Evolutionary conservation across 148 eudicot species (phyloP), one percentile per base, ranked within the genome.

Genomic region (Heliosperma pusillum): DNA sequence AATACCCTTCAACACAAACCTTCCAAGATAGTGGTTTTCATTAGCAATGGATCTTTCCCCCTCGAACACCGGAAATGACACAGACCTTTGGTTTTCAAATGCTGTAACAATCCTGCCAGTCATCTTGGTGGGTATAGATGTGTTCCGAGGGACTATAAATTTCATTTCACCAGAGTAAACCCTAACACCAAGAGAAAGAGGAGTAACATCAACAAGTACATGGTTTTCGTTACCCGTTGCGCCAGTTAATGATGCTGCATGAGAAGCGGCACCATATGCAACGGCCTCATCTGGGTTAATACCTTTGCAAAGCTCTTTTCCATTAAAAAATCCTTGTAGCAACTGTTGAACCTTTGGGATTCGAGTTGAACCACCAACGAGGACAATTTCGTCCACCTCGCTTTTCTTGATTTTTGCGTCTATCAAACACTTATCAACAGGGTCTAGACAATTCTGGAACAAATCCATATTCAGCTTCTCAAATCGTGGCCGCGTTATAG

Each of bases 301-400:
- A 25, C n/a, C 52, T 70, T 69, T 69, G 47, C 50, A 69, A 0
- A 36, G 42, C 9, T 36, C 42, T 1, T 36, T 36, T 36, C 42
- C 42, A 36, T 7, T 6, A 36, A 36, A 69, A 27, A 1, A 71
- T 0, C 27, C 74, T 16, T 11, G 65, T 6, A 72, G 42, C 29
- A 72, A 36, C 66, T 58, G 26, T 20, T 58, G 75, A 70, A 78
- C 70, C 52, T 72, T 78, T 7, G 76, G 81, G 7, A 78, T 78
- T 36, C 76, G 69, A 9, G 76, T 72, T 9, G 81, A 78, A 17
- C 81, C 81, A 55, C 81, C 81, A 72, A 78, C 59, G 21, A 73
- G 65, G 47, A 73, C 63, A 13, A 73, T 53, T 59, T 73, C 76
- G 53, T 47, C 53, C 53, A 47, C 53, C 53, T 47, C 12, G 53